phyloP scores from a whole-genome alignment of 1,139 yeast species.

The Neolecta irregularis region DNA sequence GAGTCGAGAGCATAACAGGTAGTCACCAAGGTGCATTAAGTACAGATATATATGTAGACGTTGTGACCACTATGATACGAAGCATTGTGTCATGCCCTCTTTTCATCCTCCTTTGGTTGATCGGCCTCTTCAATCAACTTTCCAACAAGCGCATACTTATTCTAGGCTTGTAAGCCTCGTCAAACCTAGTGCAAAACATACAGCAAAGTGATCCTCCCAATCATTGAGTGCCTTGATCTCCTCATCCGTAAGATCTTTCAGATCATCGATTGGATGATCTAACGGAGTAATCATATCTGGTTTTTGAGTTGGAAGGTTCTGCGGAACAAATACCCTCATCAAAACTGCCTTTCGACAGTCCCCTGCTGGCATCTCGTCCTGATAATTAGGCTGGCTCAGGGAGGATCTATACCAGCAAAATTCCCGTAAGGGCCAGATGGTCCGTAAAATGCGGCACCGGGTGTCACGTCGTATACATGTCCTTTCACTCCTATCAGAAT shows the following conservation, averaged over 20 bases:
- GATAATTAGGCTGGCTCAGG: too few relatives aligned
- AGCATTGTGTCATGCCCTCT: not conserved
- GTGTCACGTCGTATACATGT: slow-evolving; percentile 68
- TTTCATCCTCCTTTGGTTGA: too few relatives aligned
- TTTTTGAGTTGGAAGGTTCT: too few relatives aligned
- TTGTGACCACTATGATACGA: not conserved
- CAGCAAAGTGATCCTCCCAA: slow-evolving; percentile 34
- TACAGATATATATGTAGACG: not conserved
- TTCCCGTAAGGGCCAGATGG: slow-evolving; percentile 37
- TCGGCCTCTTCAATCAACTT: slow-evolving; percentile 8
- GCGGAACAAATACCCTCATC: slow-evolving; percentile 29
- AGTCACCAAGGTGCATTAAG: not conserved
- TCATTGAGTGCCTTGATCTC: slow-evolving; percentile 57
- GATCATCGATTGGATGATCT: slow-evolving; percentile 49
- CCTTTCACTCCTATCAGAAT: slow-evolving; percentile 77
- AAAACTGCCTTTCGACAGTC: slow-evolving; percentile 80
- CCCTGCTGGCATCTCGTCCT: slow-evolving; percentile 93
- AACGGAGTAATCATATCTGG: slow-evolving; percentile 25
- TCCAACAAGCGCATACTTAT: slow-evolving; percentile 9
- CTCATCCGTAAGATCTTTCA: slow-evolving; percentile 43
- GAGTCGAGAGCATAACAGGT: slow-evolving; percentile 5
- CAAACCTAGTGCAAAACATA: not conserved
- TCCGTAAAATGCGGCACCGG: slow-evolving; percentile 78
- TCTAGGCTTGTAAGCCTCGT: slow-evolving; percentile 1
- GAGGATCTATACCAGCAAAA: slow-evolving; percentile 95